These are phyloP conservation scores for Metarhizium robertsii DNA, from an alignment of 2,329 filamentous ascomycete genomes.

Conservation along the genomic window DNA sequence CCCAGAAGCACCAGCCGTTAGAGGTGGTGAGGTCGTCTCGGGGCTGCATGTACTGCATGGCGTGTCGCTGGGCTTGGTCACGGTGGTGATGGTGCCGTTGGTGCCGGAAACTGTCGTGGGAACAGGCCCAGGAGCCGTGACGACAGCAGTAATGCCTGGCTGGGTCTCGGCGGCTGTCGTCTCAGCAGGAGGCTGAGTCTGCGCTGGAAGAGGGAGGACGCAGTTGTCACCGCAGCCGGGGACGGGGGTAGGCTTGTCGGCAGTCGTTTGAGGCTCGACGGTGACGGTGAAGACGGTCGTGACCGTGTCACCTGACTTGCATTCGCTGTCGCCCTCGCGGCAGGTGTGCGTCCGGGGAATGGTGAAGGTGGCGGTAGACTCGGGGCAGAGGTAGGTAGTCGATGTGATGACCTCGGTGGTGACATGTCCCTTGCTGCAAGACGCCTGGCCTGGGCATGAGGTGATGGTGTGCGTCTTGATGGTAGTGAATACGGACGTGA, in stretches of 20 bases:
- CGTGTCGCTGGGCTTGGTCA: slow-evolving; percentile 4
- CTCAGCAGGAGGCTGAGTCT: slow-evolving; percentile 3
- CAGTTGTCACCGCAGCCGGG: slow-evolving; percentile 10
- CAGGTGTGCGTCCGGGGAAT: slow-evolving; percentile 20
- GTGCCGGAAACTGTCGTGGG: background rate
- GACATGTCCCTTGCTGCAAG: slow-evolving; percentile 14
- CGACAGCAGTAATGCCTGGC: background rate
- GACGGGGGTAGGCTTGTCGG: slow-evolving; percentile 14
- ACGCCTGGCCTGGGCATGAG: slow-evolving; percentile 40
- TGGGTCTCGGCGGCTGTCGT: background rate
- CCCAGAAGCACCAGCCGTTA: slow-evolving; percentile 12
- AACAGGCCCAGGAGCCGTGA: background rate
- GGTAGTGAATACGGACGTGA: slow-evolving; percentile 36
- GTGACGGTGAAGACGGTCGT: slow-evolving; percentile 15
- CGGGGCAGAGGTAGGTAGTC: slow-evolving; percentile 12
- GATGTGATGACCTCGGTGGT: slow-evolving; percentile 15
- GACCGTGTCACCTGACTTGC: slow-evolving; percentile 16
- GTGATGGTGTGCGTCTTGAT: slow-evolving; percentile 49
- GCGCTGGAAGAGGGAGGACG: slow-evolving; percentile 10
- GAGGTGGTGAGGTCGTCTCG: slow-evolving; percentile 5
- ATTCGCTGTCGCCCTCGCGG: slow-evolving; percentile 15
- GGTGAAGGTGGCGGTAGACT: slow-evolving; percentile 19
- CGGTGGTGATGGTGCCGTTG: slow-evolving; percentile 2
- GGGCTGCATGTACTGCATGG: slow-evolving; percentile 8
- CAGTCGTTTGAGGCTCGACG: slow-evolving; percentile 16